Conservation (phyloP, 2,329 filamentous ascomycete species). For the Cladosporium phlei region DNA sequence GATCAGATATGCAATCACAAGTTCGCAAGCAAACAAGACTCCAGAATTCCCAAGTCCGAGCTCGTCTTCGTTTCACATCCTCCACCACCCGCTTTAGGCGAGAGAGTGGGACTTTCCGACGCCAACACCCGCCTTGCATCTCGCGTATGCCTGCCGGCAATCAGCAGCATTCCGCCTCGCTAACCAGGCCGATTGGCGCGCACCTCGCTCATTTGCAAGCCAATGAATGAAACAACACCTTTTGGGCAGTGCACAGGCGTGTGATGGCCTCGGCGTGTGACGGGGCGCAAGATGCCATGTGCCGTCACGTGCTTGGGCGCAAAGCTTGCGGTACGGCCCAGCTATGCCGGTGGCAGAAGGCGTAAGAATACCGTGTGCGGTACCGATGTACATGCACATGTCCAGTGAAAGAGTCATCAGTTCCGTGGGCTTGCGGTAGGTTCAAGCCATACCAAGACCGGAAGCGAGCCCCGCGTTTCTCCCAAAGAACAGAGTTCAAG, state of each 20-base stretch:
- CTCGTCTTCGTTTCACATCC: constrained; percentile 6
- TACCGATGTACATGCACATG: too few species aligned
- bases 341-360: too few species aligned
- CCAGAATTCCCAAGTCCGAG: constrained; percentile 1
- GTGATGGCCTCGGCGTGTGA: not conserved
- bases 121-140: not conserved
- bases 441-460: constrained; percentile 8
- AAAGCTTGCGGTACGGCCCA: too few species aligned
- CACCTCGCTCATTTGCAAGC: not conserved
- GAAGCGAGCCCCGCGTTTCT: constrained; percentile 9
- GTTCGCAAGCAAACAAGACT: too few species aligned
- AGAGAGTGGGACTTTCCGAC: constrained; percentile 1
- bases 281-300: not conserved
- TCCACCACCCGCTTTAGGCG: constrained; percentile 9
- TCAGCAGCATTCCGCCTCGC: constrained; percentile 4
- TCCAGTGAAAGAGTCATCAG: too few species aligned
- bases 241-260: too few species aligned
- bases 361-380: too few species aligned
- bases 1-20: constrained; percentile 5
- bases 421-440: constrained; percentile 7
- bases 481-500: constrained; percentile 1
- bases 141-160: not conserved
- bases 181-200: constrained; percentile 8
- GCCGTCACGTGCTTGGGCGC: constrained; percentile 4
- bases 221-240: not conserved